Conservation (phyloP, 768 basidiomycete species). For the Inosperma sp. region DNA sequence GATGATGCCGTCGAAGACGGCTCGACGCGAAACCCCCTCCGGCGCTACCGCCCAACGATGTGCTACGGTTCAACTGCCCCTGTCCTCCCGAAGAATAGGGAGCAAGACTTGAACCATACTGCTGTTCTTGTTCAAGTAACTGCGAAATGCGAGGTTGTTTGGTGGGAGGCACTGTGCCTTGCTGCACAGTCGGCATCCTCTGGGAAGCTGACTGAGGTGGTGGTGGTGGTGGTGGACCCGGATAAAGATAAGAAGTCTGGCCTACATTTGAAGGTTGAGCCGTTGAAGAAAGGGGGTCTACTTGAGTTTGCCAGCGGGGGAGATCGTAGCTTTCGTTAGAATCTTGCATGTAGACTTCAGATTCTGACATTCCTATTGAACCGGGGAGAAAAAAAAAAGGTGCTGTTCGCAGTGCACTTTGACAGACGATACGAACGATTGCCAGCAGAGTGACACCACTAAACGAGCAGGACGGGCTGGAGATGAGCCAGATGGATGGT, state of each 20-base stretch:
- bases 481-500: conserved; percentile 16
- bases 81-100: conserved; percentile 51
- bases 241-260: conserved; percentile 49
- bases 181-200: conserved; percentile 49
- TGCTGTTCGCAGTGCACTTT: neutral
- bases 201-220: conserved; percentile 43
- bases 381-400: neutral
- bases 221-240: conserved; percentile 52
- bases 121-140: conserved; percentile 61
- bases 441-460: conserved; percentile 6
- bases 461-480: conserved; percentile 10
- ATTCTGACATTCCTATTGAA: conserved; percentile 56
- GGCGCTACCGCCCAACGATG: conserved; percentile 54
- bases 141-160: conserved; percentile 62
- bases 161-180: conserved; percentile 36
- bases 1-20: conserved; percentile 57
- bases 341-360: conserved; percentile 72
- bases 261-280: conserved; percentile 50
- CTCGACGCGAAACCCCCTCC: conserved; percentile 26
- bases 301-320: conserved; percentile 65
- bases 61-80: conserved; percentile 58
- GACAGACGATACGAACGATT: conserved; percentile 1
- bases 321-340: conserved; percentile 82
- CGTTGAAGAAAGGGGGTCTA: conserved; percentile 50
- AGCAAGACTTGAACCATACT: conserved; percentile 37